These are phyloP conservation scores for Zymoseptoria tritici DNA, from an alignment of 2,329 filamentous ascomycete genomes.

Conservation along the genomic window DNA sequence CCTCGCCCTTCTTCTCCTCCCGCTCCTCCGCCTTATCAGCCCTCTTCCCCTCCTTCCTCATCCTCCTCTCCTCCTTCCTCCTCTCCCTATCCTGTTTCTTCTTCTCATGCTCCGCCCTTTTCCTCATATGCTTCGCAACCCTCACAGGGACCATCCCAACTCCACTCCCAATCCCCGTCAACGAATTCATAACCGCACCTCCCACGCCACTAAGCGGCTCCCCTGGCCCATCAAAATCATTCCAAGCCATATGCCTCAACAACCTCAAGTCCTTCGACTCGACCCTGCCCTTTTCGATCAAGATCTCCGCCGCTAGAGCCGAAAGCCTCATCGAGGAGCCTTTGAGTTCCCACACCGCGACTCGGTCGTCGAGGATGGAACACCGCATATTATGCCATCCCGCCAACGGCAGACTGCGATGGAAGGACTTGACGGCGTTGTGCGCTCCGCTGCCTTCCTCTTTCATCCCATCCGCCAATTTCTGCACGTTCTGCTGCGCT, in stretches of 20 bases:
- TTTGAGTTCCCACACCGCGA: slow-evolving; percentile 61
- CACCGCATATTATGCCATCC: slow-evolving; percentile 51
- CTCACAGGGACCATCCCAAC: slow-evolving; percentile 57
- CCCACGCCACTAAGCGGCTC: slow-evolving; percentile 63
- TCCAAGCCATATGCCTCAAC: slow-evolving; percentile 61
- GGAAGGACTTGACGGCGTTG: slow-evolving; percentile 62
- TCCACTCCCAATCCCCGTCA: slow-evolving; percentile 55
- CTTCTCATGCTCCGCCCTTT: slow-evolving; percentile 45
- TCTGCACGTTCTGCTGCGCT: slow-evolving; percentile 49
- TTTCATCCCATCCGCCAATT: slow-evolving; percentile 56
- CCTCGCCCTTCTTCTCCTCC: slow-evolving; percentile 20
- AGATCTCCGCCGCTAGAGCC: slow-evolving; percentile 56
- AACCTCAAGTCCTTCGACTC: slow-evolving; percentile 58
- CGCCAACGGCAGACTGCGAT: slow-evolving; percentile 49
- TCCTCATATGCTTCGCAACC: slow-evolving; percentile 51
- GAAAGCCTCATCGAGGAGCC: slow-evolving; percentile 54
- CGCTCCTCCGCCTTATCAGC: slow-evolving; percentile 1
- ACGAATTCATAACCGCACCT: slow-evolving; percentile 52
- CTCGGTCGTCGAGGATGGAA: slow-evolving; percentile 54
- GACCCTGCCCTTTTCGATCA: slow-evolving; percentile 54
- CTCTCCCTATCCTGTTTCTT: slow-evolving; percentile 36
- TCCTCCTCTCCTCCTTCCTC: slow-evolving; percentile 22
- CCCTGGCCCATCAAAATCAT: slow-evolving; percentile 68
- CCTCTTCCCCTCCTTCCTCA: slow-evolving; percentile 13
- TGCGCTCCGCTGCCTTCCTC: slow-evolving; percentile 61